Conservation (phyloP, 2,329 filamentous ascomycete species). For the Fusarium sterilihyphosum region DNA sequence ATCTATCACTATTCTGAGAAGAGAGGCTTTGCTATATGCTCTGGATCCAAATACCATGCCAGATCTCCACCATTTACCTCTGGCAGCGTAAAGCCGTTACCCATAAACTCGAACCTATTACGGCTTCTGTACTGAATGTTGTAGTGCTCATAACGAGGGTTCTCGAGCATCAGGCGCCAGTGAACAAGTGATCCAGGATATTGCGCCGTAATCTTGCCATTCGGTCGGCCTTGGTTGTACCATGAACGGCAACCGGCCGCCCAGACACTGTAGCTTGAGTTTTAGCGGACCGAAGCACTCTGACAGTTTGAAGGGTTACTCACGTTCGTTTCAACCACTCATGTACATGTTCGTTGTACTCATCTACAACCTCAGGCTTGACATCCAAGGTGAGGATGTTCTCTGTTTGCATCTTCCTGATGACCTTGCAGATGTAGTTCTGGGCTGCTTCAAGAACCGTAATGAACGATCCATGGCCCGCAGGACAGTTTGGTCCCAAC, state of each 20-base stretch:
- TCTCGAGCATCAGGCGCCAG: slow-evolving; percentile 12
- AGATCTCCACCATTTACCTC: slow-evolving; percentile 3
- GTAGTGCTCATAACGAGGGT: background rate
- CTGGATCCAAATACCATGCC: slow-evolving; percentile 10
- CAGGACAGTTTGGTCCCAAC: slow-evolving; percentile 3
- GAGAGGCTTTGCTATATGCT: background rate
- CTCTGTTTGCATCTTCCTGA: slow-evolving; percentile 18
- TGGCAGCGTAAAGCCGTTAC: background rate
- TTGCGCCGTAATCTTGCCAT: slow-evolving; percentile 7
- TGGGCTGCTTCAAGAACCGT: slow-evolving; percentile 9
- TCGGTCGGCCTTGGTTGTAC: slow-evolving; percentile 7
- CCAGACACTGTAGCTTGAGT: background rate
- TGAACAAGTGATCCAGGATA: slow-evolving; percentile 14
- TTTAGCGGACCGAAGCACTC: rapidly evolving
- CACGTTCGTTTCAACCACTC: slow-evolving; percentile 13
- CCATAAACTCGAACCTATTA: slow-evolving; percentile 22
- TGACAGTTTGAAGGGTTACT: background rate
- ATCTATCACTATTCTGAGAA: background rate
- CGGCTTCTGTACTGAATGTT: slow-evolving; percentile 3
- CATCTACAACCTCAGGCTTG: background rate
- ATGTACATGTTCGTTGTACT: slow-evolving; percentile 12
- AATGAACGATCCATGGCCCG: slow-evolving; percentile 11
- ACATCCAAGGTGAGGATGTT: slow-evolving; percentile 10
- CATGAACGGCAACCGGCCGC: slow-evolving; percentile 5
- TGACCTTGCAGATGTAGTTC: slow-evolving; percentile 13